Conservation (phyloP, 2,329 filamentous ascomycete genomes). For the Colletotrichum liriopes region DNA sequence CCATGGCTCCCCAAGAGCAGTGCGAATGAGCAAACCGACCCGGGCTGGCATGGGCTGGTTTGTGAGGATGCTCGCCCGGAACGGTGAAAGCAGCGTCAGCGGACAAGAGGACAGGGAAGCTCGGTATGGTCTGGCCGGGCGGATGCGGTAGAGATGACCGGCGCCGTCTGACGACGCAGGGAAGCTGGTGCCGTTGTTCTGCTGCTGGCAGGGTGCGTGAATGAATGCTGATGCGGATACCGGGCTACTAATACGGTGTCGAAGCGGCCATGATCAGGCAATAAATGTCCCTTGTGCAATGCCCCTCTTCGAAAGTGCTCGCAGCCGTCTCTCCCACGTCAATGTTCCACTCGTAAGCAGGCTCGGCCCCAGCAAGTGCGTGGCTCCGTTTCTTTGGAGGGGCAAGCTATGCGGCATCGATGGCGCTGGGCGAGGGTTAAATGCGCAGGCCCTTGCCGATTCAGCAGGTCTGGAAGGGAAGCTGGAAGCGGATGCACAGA, state of each 20-base stretch:
- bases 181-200: not conserved
- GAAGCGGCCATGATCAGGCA: not conserved
- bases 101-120: not conserved
- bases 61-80: not conserved
- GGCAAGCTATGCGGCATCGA: conserved; percentile 18
- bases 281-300: conserved; percentile 13
- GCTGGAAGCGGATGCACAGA: conserved; percentile 23
- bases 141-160: not conserved
- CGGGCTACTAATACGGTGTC: conserved; percentile 13
- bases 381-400: conserved; percentile 33
- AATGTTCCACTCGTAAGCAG: conserved; percentile 30
- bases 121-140: not conserved
- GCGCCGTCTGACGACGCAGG: not conserved
- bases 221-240: conserved; percentile 10
- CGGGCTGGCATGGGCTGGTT: not conserved
- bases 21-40: not conserved
- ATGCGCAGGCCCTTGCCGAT: conserved; percentile 11
- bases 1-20: not conserved
- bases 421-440: conserved; percentile 12
- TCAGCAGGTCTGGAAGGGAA: conserved; percentile 14
- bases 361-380: conserved; percentile 16
- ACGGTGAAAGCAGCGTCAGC: conserved; percentile 7
- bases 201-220: not conserved
- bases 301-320: not conserved
- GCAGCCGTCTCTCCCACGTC: conserved; percentile 17